phyloP scores from a whole-genome alignment of 306 rosid genomes.

The Rubus parviflorus region DNA sequence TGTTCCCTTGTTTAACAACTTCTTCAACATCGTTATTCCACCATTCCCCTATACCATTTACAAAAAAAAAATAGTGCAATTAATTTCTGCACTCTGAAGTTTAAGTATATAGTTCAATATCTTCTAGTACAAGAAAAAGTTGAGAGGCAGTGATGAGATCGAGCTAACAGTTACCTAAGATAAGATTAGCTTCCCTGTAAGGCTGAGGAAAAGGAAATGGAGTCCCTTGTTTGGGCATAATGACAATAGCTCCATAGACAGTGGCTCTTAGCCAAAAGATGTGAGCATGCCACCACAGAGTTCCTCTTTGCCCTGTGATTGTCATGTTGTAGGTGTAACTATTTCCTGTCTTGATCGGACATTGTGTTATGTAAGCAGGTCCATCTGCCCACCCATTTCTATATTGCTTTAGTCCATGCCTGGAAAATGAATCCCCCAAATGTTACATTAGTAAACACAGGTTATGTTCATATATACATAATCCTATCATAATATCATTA shows the following conservation, averaged over 20 bases:
- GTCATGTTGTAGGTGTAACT: slow-evolving; percentile 32
- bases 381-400: slow-evolving; percentile 44
- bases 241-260: slow-evolving; percentile 36
- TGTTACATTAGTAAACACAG: not conserved
- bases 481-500: not conserved
- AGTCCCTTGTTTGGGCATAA: slow-evolving; percentile 30
- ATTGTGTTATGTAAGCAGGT: slow-evolving; percentile 41
- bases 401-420: slow-evolving; percentile 41
- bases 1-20: slow-evolving; percentile 30
- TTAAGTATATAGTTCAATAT: not conserved
- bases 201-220: slow-evolving; percentile 40
- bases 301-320: slow-evolving; percentile 35
- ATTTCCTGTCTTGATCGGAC: slow-evolving; percentile 33
- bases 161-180: slow-evolving; percentile 19
- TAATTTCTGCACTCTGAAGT: not conserved
- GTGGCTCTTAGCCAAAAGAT: slow-evolving; percentile 40
- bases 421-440: not conserved
- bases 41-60: slow-evolving; percentile 34
- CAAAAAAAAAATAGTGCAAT: not conserved
- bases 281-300: slow-evolving; percentile 45
- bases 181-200: slow-evolving; percentile 26
- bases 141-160: too few relatives aligned
- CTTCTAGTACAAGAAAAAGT: not conserved
- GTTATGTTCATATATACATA: not conserved
- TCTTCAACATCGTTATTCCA: slow-evolving; percentile 38